Percentiles rank a stretch among this genome's conserved stretches.
Conservation (phyloP, 441 rosid species). For the Erodium texanum region DNA sequence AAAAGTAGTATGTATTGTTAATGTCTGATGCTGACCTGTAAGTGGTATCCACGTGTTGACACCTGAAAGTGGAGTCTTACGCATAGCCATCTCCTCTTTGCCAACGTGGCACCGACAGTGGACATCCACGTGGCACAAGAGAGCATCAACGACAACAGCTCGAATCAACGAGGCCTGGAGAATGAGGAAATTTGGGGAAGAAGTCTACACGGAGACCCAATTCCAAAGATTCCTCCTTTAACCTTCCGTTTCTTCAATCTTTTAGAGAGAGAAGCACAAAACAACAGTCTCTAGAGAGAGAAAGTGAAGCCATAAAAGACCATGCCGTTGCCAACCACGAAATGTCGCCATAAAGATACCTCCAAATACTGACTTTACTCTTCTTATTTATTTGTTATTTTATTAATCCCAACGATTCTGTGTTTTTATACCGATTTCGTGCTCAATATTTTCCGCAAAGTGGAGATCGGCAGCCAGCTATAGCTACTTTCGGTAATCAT, state of each 20-base stretch:
- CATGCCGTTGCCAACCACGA: not conserved
- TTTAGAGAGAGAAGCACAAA: not conserved
- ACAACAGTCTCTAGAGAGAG: conserved; percentile 6
- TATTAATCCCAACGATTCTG: not conserved
- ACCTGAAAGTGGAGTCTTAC: not conserved
- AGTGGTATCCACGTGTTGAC: not conserved
- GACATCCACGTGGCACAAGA: conserved; percentile 1
- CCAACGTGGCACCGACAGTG: not conserved
- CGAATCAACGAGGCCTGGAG: not conserved
- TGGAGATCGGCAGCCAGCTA: conserved; percentile 4
- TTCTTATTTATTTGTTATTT: not conserved
- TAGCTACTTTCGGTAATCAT: not conserved
- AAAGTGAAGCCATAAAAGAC: not conserved
- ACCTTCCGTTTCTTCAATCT: not conserved
- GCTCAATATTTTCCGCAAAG: not conserved
- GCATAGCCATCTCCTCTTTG: not conserved
- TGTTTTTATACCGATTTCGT: conserved; percentile 1
- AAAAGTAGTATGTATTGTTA: no score
- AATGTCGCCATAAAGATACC: conserved; percentile 8
- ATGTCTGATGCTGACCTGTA: not conserved
- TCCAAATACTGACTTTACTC: conserved; percentile 9
- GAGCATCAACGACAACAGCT: not conserved
- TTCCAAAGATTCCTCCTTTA: not conserved
- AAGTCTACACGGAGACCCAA: not conserved
- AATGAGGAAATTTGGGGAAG: no score